Conservation (phyloP, 371 early-diverging fungal genomes). For the Mortierella sp. region DNA sequence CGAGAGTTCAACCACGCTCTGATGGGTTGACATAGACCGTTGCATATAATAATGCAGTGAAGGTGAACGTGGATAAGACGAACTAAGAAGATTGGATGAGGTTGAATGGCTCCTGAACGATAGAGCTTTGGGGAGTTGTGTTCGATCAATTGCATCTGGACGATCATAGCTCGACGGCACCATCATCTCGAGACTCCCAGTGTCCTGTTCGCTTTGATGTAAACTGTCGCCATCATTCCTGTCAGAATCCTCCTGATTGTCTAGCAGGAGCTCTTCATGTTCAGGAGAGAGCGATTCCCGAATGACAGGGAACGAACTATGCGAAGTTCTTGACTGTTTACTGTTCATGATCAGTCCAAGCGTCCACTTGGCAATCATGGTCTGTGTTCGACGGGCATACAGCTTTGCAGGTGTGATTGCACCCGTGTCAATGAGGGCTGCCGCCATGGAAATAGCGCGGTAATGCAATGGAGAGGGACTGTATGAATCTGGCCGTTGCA, state of each 20-base stretch:
- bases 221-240: conserved; percentile 9
- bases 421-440: conserved; percentile 46
- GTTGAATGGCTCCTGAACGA: conserved; percentile 29
- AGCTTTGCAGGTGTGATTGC: conserved; percentile 50
- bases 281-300: conserved; percentile 33
- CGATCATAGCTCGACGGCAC: conserved; percentile 31
- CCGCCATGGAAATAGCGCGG: conserved; percentile 53
- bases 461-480: conserved; percentile 51
- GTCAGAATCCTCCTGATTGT: conserved; percentile 1
- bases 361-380: conserved; percentile 56
- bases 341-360: conserved; percentile 52
- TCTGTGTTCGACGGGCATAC: conserved; percentile 49
- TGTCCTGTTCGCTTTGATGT: not conserved
- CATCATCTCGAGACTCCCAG: conserved; percentile 4
- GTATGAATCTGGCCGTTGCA: conserved; percentile 35
- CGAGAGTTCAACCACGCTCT: conserved; percentile 43
- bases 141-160: conserved; percentile 18
- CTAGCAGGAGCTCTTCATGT: conserved; percentile 12
- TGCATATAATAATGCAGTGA: conserved; percentile 23
- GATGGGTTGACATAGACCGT: conserved; percentile 7
- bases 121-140: conserved; percentile 31
- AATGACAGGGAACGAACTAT: conserved; percentile 29
- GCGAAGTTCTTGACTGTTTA: conserved; percentile 9
- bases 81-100: conserved; percentile 23
- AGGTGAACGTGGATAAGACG: conserved; percentile 33